phyloP scores from a whole-genome alignment of 2,329 filamentous ascomycete species.

The Teratosphaeria epicoccoides region DNA sequence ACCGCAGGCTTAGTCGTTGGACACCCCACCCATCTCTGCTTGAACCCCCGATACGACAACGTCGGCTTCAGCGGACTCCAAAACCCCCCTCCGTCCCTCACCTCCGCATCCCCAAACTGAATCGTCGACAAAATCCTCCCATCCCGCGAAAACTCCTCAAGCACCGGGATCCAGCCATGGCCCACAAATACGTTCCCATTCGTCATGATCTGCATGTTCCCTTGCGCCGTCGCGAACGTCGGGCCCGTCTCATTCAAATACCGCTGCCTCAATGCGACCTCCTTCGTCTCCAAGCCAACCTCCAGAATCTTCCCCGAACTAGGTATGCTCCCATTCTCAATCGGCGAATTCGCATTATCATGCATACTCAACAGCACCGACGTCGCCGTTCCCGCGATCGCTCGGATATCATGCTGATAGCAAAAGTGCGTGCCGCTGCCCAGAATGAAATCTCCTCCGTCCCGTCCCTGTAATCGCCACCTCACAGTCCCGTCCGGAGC shows the following conservation, averaged over 20 bases:
- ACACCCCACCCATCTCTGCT: constrained; percentile 14
- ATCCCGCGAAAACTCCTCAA: constrained; percentile 13
- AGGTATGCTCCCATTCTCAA: constrained; percentile 5
- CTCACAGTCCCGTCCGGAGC: constrained; percentile 11
- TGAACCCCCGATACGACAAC: constrained; percentile 14
- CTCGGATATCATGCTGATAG: constrained; percentile 17
- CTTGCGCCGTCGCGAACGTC: constrained; percentile 13
- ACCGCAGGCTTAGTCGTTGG: constrained; percentile 3
- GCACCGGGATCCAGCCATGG: constrained; percentile 15
- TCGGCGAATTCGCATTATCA: constrained; percentile 11
- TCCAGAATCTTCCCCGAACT: constrained; percentile 11
- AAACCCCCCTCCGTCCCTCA: constrained; percentile 4
- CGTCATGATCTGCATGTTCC: constrained; percentile 11
- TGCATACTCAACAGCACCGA: constrained; percentile 12
- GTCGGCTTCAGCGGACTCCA: constrained; percentile 1
- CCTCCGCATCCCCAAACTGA: constrained; percentile 7
- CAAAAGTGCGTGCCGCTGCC: constrained; percentile 4
- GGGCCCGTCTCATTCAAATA: constrained; percentile 5
- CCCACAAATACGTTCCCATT: constrained; percentile 15
- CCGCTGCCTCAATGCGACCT: background rate
- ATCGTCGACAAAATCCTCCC: constrained; percentile 11
- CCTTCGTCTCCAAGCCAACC: constrained; percentile 6
- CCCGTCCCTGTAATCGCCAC: constrained; percentile 15
- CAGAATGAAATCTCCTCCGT: constrained; percentile 14
- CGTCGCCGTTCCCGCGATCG: constrained; percentile 3